A percentile compares a stretch with the other conserved stretches of the same genome.
phyloP scores from a whole-genome alignment of 108 stramenopile species.

The Aurantiochytrium sp. region DNA sequence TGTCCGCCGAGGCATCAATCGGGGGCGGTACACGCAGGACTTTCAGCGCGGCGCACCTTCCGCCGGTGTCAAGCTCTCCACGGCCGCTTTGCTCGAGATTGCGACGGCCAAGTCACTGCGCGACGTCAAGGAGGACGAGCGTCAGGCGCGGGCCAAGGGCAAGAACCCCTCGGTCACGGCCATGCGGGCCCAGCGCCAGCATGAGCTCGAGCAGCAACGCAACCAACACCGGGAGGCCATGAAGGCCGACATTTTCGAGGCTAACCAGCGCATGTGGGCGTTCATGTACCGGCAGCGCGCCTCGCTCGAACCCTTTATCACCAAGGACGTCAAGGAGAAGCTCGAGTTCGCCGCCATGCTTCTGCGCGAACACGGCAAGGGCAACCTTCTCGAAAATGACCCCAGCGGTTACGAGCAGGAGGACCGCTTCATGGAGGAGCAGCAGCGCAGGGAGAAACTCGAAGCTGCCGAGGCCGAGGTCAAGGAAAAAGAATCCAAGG shows the following conservation, averaged over 20 bases:
- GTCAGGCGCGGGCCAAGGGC: background rate
- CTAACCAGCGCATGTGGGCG: slow-evolving; percentile 1
- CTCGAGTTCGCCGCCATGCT: background rate
- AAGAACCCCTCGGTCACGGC: background rate
- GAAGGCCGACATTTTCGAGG: background rate
- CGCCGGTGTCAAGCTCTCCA: background rate
- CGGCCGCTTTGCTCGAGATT: background rate
- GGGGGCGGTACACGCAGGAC: background rate
- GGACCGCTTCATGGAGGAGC: background rate
- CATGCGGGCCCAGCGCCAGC: background rate
- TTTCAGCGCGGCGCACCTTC: background rate
- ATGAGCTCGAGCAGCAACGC: background rate
- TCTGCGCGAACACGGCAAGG: background rate
- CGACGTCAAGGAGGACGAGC: background rate
- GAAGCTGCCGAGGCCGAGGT: background rate
- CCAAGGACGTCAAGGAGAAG: background rate
- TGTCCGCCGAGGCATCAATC: background rate
- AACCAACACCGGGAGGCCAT: background rate
- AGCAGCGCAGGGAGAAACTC: background rate
- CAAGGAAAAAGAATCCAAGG: background rate
- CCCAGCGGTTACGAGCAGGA: background rate
- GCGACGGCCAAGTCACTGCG: background rate
- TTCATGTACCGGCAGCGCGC: background rate
- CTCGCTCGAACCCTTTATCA: background rate
- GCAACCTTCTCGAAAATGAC: background rate